Percentiles rank a stretch among this genome's conserved stretches.
Evolutionary conservation across 306 rosid genomes (phyloP).

Genomic region (Medicago truncatula): MtrunA17r5.0-ANR NC_053047.1:27458001-27458500

Average conservation of each 20-base stretch:
- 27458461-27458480: neutral
- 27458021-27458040: constrained; percentile 17
- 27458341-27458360: no score
- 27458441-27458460: constrained; percentile 3
- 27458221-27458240: no score
- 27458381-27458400: no score
- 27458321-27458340: no score
- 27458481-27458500: neutral
- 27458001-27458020: constrained; percentile 17
- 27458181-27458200: constrained; percentile 5
- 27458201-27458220: neutral
- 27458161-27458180: neutral
- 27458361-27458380: no score
- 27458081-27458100: neutral
- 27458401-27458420: neutral
- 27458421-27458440: constrained; percentile 12
- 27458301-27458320: no score
- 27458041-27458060: constrained; percentile 17
- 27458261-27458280: no score
- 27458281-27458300: no score
- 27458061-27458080: constrained; percentile 22
- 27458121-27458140: neutral
- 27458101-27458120: neutral
- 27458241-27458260: no score
- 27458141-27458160: neutral